phyloP scores from a whole-genome alignment of 2,329 filamentous ascomycete genomes.

The Aspergillus neotritici region DNA sequence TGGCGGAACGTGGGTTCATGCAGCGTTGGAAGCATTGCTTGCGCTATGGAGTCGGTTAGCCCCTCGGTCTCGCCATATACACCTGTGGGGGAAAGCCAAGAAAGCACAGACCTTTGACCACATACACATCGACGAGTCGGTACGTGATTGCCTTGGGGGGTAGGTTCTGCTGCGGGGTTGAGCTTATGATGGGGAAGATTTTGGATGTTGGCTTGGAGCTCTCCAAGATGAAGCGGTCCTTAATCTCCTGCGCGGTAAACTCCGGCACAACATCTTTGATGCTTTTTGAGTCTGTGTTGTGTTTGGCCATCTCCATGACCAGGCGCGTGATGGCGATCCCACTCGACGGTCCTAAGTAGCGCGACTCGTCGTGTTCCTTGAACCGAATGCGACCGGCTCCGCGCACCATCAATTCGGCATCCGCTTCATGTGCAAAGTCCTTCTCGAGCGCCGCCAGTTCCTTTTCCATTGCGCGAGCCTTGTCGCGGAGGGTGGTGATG shows the following conservation, averaged over 20 bases:
- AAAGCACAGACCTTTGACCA: conserved; percentile 63
- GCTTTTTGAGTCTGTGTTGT: conserved; percentile 81
- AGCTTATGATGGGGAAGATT: conserved; percentile 85
- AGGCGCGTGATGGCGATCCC: conserved; percentile 92
- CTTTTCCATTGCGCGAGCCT: conserved; percentile 72
- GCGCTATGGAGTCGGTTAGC: conserved; percentile 50
- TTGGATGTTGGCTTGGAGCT: conserved; percentile 63
- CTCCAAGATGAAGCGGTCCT: conserved; percentile 64
- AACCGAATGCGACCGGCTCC: conserved; percentile 80
- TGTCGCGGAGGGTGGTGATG: conserved; percentile 85
- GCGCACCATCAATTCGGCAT: conserved; percentile 78
- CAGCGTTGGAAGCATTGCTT: conserved; percentile 79
- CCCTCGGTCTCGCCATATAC: conserved; percentile 15
- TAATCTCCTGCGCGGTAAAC: conserved; percentile 58
- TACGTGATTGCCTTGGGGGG: conserved; percentile 70
- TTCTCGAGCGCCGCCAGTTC: conserved; percentile 75
- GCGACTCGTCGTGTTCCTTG: conserved; percentile 77
- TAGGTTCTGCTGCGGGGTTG: conserved; percentile 68
- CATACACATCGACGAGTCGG: conserved; percentile 76
- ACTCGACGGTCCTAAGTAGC: conserved; percentile 88
- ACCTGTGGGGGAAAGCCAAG: neutral
- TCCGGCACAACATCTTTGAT: conserved; percentile 90
- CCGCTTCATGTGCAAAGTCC: conserved; percentile 64
- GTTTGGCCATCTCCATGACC: conserved; percentile 94
- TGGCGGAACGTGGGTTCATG: conserved; percentile 74